Base-by-base conservation (phyloP, 768 basidiomycete genomes). In the Naganishia vaughanmartiniae region DNA sequence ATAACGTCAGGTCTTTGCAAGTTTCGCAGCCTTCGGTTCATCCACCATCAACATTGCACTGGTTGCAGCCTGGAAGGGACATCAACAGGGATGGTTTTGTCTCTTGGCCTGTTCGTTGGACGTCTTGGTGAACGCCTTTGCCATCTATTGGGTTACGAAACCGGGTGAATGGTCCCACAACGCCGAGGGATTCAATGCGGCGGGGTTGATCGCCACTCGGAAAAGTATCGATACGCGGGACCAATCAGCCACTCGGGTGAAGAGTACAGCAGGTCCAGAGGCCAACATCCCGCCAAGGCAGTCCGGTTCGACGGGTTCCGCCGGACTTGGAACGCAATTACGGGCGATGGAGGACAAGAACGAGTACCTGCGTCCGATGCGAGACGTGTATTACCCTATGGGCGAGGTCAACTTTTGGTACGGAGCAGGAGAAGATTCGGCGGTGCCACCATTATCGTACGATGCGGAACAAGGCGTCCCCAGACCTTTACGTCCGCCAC, bases 71-170 rank as follows among this genome's bases (percentile, higher is more conserved):
- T 63, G 60, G 60, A 45, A 26, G 42, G 60, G 60, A 17, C 60
- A 42, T 14, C 60, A 63, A 30, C 60, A 63, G 14, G 60, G 24
- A 10, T 63, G 60, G 39, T 63, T 63, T 26, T 63, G 60, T 34
- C 60, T 63, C 31, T 30, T 63, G 60, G 60, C 60, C 19, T 63
- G 60, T 30, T 63, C 60, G 24, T 26, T 63, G 24, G 60, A 63
- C 42, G 39, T 63, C 24, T 45, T 63, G 60, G 39, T 63, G 42
- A 63, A 63, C 42, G 39, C 36, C 0, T n/a, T 28, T 34, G 39
- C 60, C 24, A 63, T 63, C 14, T 63, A 63, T n/a, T 63, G 60
- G 60, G 39, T 63, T 1, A 63, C 60, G 14, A 63, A 63, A 45
- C 60, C 60, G 5, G 60, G 60, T 17, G 39, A 45, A 45, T 42